phyloP scores from a whole-genome alignment of 2,329 filamentous ascomycete genomes.

The Penicillium sp. region DNA sequence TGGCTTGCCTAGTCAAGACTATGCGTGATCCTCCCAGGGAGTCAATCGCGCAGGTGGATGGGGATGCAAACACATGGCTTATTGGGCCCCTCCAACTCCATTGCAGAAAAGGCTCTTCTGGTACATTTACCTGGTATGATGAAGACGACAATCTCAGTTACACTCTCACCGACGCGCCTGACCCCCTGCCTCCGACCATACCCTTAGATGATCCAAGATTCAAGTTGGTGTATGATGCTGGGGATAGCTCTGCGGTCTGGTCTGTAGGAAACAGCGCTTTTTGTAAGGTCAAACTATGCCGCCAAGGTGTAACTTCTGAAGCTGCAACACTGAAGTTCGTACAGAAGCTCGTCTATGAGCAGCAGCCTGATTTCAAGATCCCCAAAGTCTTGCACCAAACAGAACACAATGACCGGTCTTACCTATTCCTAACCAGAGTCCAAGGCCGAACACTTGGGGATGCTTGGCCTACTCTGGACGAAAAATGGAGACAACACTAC shows the following conservation, averaged over 20 bases:
- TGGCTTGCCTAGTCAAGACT: too few relatives aligned
- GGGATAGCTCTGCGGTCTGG: slow-evolving; percentile 18
- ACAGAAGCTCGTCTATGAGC: not conserved
- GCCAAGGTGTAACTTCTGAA: slow-evolving; percentile 8
- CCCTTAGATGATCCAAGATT: too few relatives aligned
- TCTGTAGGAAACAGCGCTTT: slow-evolving; percentile 16
- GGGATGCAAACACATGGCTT: not conserved
- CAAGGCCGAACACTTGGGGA: too few relatives aligned
- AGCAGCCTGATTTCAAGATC: not conserved
- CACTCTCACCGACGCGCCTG: not conserved
- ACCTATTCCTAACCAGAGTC: too few relatives aligned
- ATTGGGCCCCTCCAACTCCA: not conserved
- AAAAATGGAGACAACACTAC: too few relatives aligned
- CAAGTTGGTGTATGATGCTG: slow-evolving; percentile 13
- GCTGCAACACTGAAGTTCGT: not conserved
- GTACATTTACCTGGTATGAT: not conserved
- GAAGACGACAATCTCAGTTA: not conserved
- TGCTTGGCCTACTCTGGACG: too few relatives aligned
- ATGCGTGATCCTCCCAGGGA: not conserved
- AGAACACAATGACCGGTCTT: too few relatives aligned
- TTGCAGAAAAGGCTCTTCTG: not conserved
- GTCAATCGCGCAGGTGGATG: not conserved
- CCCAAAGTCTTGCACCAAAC: too few relatives aligned
- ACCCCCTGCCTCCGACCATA: not conserved
- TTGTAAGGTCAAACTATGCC: slow-evolving; percentile 17